Conservation (phyloP, 169 alveolate species). For the Cryptosporidium ryanae region DNA sequence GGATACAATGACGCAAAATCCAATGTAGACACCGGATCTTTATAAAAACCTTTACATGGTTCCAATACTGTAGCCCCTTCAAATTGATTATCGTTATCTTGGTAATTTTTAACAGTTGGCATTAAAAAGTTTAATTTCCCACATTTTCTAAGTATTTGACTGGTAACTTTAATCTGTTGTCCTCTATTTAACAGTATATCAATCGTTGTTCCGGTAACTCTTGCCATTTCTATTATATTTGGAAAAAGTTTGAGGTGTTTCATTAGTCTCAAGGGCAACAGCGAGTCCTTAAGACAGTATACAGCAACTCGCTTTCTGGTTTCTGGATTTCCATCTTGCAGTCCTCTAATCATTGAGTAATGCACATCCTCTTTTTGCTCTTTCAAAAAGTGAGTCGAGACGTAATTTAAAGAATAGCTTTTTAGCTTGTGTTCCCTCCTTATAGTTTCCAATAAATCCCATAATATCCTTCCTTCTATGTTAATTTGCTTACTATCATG, state of each 20-base stretch:
- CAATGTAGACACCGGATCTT: conserved; percentile 97
- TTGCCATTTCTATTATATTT: conserved; percentile 98
- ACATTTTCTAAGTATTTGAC: conserved; percentile 94
- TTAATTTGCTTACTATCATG: conserved; percentile 92
- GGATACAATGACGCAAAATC: conserved; percentile 99
- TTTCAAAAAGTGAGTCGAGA: conserved; percentile 94
- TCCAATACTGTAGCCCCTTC: conserved; percentile 97
- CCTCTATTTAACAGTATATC: conserved; percentile 91
- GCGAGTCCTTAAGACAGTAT: conserved; percentile 98
- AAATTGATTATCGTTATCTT: conserved; percentile 78
- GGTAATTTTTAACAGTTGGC: conserved; percentile 85
- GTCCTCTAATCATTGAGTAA: conserved; percentile 94
- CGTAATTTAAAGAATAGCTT: conserved; percentile 96
- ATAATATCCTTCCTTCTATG: conserved; percentile 96
- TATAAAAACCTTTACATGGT: conserved; percentile 94
- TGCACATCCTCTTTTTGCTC: conserved; percentile 99
- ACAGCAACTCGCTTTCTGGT: conserved; percentile 98
- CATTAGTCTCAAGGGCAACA: conserved; percentile 95
- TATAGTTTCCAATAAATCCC: conserved; percentile 96
- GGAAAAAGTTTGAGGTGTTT: conserved; percentile 94
- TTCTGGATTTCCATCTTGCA: conserved; percentile 92
- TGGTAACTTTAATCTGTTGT: conserved; percentile 97
- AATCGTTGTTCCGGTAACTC: conserved; percentile 99
- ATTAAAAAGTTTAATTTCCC: conserved; percentile 87
- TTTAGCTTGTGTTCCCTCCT: conserved; percentile 96